Conservation (phyloP, 352 stramenopile species). For the Pythium volutum region DNA sequence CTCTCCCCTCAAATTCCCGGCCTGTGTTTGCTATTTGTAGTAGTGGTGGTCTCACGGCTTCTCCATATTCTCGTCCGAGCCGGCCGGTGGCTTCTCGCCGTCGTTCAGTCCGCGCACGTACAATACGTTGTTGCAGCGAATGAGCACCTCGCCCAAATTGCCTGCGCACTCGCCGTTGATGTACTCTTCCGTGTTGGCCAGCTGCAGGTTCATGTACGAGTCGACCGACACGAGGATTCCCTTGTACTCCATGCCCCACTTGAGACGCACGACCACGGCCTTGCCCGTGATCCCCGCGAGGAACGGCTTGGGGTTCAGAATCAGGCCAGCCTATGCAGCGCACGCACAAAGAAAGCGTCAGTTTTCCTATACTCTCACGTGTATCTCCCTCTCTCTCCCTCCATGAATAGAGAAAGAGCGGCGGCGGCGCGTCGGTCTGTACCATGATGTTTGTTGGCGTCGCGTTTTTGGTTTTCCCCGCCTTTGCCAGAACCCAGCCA, state of each 20-base stretch:
- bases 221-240: constrained; percentile 93
- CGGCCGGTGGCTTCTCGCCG: constrained; percentile 59
- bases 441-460: constrained; percentile 2
- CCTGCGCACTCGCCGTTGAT: constrained; percentile 96
- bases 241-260: constrained; percentile 99
- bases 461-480: constrained; percentile 1
- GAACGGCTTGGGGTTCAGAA: constrained; percentile 96
- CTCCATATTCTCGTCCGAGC: constrained; percentile 36
- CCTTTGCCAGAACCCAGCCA: constrained; percentile 13
- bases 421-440: not conserved
- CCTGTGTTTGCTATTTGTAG: no score
- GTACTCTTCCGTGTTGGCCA: constrained; percentile 97
- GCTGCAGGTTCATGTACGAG: constrained; percentile 99
- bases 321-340: constrained; percentile 72
- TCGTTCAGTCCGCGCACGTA: constrained; percentile 91
- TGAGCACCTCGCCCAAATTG: constrained; percentile 97
- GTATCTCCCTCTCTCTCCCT: not conserved
- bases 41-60: constrained; percentile 24
- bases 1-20: not conserved
- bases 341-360: constrained; percentile 9
- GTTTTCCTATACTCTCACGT: constrained; percentile 2
- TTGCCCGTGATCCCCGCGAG: constrained; percentile 94
- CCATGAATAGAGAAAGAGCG: not conserved
- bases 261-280: constrained; percentile 95
- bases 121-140: constrained; percentile 99